These are phyloP conservation scores for Hyphodiscus sp. DNA, from an alignment of 2,329 filamentous ascomycete species.

Conservation along the genomic window DNA sequence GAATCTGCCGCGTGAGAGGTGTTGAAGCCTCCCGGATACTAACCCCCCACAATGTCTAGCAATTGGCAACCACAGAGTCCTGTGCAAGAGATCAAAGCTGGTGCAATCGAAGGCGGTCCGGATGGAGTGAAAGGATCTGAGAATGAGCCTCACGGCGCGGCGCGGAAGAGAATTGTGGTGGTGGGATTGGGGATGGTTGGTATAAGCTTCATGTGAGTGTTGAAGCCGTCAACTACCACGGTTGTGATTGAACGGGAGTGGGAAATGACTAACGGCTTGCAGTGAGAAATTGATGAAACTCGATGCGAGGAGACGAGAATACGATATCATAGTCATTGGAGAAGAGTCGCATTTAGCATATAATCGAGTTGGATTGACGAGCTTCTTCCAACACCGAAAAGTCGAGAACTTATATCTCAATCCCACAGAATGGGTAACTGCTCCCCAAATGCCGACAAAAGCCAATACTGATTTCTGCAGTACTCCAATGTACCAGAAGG, in stretches of 20 bases:
- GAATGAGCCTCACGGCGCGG: conserved; percentile 16
- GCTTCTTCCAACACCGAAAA: conserved; percentile 79
- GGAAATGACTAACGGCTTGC: not conserved
- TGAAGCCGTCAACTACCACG: not conserved
- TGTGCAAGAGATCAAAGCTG: conserved; percentile 18
- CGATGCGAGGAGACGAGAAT: conserved; percentile 68
- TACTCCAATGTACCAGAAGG: conserved; percentile 42
- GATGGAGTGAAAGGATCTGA: conserved; percentile 22
- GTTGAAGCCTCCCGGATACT: not conserved
- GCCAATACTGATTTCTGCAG: conserved; percentile 9
- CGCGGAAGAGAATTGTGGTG: conserved; percentile 67
- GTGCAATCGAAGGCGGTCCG: conserved; percentile 16
- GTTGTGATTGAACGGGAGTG: not conserved
- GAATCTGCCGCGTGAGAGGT: not conserved
- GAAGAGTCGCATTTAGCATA: conserved; percentile 86
- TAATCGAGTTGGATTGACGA: conserved; percentile 83
- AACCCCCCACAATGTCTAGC: conserved; percentile 17
- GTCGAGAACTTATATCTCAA: conserved; percentile 88
- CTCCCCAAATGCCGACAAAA: not conserved
- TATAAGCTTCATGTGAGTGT: conserved; percentile 74
- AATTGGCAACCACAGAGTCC: conserved; percentile 25
- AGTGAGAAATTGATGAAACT: conserved; percentile 88
- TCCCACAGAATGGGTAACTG: conserved; percentile 68
- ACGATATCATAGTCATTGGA: conserved; percentile 77
- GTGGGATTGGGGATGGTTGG: conserved; percentile 91